Base-by-base conservation (phyloP, 768 basidiomycete genomes). In the Amanita pseudoporphyria region DNA sequence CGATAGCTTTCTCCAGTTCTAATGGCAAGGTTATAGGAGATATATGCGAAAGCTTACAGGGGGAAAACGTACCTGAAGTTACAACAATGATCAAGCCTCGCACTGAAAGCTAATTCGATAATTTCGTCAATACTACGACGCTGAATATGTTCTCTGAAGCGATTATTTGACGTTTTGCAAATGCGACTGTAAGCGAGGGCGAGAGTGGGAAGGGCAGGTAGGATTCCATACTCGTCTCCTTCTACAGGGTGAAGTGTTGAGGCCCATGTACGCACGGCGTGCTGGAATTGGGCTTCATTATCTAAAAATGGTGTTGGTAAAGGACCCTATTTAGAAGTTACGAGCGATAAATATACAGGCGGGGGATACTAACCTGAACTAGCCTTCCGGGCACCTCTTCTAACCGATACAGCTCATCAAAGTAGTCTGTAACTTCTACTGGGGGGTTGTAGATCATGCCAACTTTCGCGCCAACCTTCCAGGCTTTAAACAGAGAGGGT, bases 361-460 rank as follows among this genome's bases (percentile, higher is more conserved):
- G n/a, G n/a, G n/a, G n/a, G n/a, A n/a, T 52, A 46, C 51, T 28
- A 38, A 52, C 51, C 35, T 45, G 22, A 38, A 38, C 45, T 33
- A 52, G 51, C 5, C 5, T 45, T 5, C 30, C 43, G 14, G 49
- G 49, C 39, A 51, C n/a, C n/a, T n/a, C 39, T 51, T 51, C 43
- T 39, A 52, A 52, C 43, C 22, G 43, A 38, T 45, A 52, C 43
- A 52, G n/a, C 26, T 37, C 32, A 28, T 52, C 43, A 43, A 52
- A 45, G 36, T 44, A 36, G 30, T 39, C 37, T 21, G 31, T 32
- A 40, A 41, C 38, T 39, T 30, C 19, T 47, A 26, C 41, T 24
- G 41, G 41, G 41, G 41, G 41, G 22, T 3, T 24, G 21, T 2
- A 26, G 18, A 10, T 28, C 41, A 24, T 26, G 41, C 12, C 22